Evolutionary conservation across 2,329 filamentous ascomycete species (phyloP).

Genomic region (Cladosporium cucumerinum): DNA sequence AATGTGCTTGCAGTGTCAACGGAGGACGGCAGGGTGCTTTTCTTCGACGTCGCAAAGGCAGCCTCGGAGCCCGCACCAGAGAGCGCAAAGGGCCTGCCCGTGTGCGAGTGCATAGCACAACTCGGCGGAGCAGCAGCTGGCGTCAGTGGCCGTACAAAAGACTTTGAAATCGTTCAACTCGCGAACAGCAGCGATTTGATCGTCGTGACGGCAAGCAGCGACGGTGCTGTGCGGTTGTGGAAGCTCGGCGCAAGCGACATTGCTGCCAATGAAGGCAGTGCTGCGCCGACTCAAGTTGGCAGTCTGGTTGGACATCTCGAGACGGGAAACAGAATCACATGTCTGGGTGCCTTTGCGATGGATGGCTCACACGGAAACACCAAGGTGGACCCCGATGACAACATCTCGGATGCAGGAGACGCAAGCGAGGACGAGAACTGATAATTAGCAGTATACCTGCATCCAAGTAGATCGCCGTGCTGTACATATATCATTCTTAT

Average conservation of each 20-base stretch:
- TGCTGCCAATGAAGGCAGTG: constrained; percentile 18
- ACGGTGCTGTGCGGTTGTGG: constrained; percentile 82
- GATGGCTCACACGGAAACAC: constrained; percentile 26
- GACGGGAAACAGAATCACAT: constrained; percentile 86
- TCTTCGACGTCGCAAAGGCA: constrained; percentile 65
- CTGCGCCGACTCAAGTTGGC: constrained; percentile 53
- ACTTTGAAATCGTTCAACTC: constrained; percentile 66
- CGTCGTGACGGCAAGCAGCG: constrained; percentile 74
- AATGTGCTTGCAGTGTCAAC: constrained; percentile 71
- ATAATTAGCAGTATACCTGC: neutral
- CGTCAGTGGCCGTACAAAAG: constrained; percentile 75
- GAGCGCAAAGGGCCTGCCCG: constrained; percentile 41
- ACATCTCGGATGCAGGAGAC: constrained; percentile 9
- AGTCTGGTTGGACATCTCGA: constrained; percentile 72
- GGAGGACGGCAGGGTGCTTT: constrained; percentile 82
- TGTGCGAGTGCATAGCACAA: constrained; percentile 60
- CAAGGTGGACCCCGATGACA: constrained; percentile 21
- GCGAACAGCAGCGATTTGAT: constrained; percentile 40
- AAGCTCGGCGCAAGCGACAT: constrained; percentile 30
- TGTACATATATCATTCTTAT: neutral
- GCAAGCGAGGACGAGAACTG: constrained; percentile 10
- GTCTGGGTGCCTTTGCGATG: constrained; percentile 83
- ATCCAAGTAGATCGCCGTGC: neutral
- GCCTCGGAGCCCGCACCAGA: constrained; percentile 43
- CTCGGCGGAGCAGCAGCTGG: constrained; percentile 66